Base-by-base conservation (phyloP, 495 filamentous ascomycete genomes). In the Usnea hakonensis region DNA sequence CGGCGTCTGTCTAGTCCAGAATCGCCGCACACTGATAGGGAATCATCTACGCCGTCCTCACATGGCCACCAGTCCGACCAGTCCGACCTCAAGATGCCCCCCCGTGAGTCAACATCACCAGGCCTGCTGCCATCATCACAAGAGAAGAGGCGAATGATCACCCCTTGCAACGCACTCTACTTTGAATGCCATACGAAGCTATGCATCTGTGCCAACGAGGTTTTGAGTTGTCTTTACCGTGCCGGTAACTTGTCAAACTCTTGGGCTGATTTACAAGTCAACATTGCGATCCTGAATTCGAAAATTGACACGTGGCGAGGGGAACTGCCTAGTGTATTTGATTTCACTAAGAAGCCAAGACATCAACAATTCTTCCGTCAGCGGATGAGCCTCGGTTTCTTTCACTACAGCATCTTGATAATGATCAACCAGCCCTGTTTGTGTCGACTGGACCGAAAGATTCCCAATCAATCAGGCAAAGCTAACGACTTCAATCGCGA, bases 341-440 rank as follows among this genome's bases (percentile, higher is more conserved):
- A 83, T 63, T 85, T 84, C 63, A 71, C 70, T 17, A 68, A 65
- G 10, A 71, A 70, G 1, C 66, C 68, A 58, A 67, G 75, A 9
- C 72, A 77, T 23, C 71, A 72, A 30, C 65, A 68, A 11, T 68
- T 71, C 1, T 67, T 71, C 26, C 59, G 72, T 30, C 69, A 79
- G 21, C 76, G 79, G 17, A 67, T 70, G 57, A 79, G 76, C 57
- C 71, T 82, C 44, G 78, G 76, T 19, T 79, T 88, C 55, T 77
- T 81, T 46, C 87, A 83, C 67, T 80, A 84, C 68, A 83, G 83
- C 62, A 78, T 79, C 19, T 75, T 76, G 8, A 85, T 87, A 50
- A 79, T 87, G 16, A 75, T 85, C 28, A 81, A 81, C 44, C 83
- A 86, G 11, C 86, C 86, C 5, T 86, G 83, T 71, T 76, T 89